Percentiles rank a stretch among this genome's conserved stretches.
Conservation (phyloP, 2,329 filamentous ascomycete species). For the Fusarium metavorans region DNA sequence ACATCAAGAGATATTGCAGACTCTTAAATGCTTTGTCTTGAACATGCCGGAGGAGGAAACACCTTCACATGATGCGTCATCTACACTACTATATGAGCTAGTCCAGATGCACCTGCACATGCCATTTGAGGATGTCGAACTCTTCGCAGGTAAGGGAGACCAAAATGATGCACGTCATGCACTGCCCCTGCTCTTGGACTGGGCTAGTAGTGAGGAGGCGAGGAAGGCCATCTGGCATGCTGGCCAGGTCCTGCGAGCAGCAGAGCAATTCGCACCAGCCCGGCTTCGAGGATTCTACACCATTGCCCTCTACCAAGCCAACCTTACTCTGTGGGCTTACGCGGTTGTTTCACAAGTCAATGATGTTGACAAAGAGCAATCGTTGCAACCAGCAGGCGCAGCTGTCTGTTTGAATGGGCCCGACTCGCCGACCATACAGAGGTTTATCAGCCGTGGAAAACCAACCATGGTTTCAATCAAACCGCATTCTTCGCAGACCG, state of each 20-base stretch:
- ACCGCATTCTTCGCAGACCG: constrained; percentile 1
- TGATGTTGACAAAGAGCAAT: neutral
- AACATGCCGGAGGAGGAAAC: constrained; percentile 11
- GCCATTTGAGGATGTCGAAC: constrained; percentile 25
- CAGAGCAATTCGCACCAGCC: constrained; percentile 8
- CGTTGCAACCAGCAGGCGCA: neutral
- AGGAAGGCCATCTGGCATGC: constrained; percentile 29
- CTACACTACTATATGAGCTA: constrained; percentile 6
- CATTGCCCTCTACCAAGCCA: constrained; percentile 28
- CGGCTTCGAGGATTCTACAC: constrained; percentile 24
- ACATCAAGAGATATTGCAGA: constrained; percentile 21
- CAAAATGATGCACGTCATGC: constrained; percentile 25
- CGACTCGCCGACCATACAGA: constrained; percentile 19
- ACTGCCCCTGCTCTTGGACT: constrained; percentile 14
- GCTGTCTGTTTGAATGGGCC: constrained; percentile 22
- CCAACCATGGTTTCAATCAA: constrained; percentile 5
- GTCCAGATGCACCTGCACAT: constrained; percentile 29
- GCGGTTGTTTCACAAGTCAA: constrained; percentile 20
- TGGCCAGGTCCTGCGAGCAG: constrained; percentile 21
- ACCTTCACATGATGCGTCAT: constrained; percentile 3
- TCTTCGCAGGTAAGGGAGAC: constrained; percentile 28
- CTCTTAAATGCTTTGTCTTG: constrained; percentile 13
- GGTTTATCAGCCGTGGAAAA: constrained; percentile 22
- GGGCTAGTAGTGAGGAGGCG: constrained; percentile 15
- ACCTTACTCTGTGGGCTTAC: constrained; percentile 23